Conservation (phyloP, 163 green algal genomes). For the Chloromonas sp. region DNA sequence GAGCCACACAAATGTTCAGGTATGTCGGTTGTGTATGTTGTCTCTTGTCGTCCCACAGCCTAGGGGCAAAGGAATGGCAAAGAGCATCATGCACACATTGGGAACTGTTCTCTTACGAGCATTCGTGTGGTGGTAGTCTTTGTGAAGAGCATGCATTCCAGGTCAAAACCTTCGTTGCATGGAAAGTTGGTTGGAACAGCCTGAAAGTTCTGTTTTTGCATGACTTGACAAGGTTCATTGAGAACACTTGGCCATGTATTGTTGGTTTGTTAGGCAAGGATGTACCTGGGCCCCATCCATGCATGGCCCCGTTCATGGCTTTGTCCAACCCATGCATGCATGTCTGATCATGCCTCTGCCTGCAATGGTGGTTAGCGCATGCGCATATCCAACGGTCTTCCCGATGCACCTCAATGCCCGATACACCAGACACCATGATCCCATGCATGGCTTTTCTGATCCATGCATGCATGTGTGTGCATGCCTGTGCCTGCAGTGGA, state of each 20-base stretch:
- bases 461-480: not conserved
- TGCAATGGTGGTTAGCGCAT: constrained; percentile 85
- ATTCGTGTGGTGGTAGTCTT: too few relatives aligned
- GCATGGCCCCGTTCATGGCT: too few relatives aligned
- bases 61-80: not conserved
- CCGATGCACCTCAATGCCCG: not conserved
- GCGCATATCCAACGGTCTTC: constrained; percentile 64
- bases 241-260: too few relatives aligned
- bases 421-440: not conserved
- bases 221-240: too few relatives aligned
- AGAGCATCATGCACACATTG: not conserved
- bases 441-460: not conserved
- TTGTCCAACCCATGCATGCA: too few relatives aligned
- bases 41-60: not conserved
- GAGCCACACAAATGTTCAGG: constrained; percentile 79
- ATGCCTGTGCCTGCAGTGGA: constrained; percentile 37
- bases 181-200: too few relatives aligned
- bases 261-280: too few relatives aligned
- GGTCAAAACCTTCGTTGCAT: too few relatives aligned
- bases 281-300: too few relatives aligned
- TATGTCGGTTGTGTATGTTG: not conserved
- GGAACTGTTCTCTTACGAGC: not conserved
- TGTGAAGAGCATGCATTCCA: too few relatives aligned
- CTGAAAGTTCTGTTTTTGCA: too few relatives aligned
- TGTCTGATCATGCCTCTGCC: too few relatives aligned